A percentile compares a stretch with the other conserved stretches of the same genome.
Conservation (phyloP, 768 basidiomycete genomes). For the Kwoniella newhampshirensis region DNA sequence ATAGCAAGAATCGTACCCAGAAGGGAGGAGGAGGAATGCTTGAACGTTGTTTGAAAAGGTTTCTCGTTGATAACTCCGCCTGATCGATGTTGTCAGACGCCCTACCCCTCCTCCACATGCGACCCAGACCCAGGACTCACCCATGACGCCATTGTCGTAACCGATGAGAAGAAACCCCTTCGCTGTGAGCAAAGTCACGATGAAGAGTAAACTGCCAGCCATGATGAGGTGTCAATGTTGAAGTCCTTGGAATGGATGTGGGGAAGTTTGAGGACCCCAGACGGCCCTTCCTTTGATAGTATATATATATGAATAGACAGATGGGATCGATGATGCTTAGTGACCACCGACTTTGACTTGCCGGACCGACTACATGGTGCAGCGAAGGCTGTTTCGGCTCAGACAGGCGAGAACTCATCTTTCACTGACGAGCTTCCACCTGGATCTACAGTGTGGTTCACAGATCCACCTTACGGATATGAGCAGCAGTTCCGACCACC, state of each 20-base stretch:
- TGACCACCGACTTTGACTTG: too few relatives aligned
- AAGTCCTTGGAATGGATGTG: not conserved
- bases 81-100: conserved; percentile 20
- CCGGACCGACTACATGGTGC: too few relatives aligned
- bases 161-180: conserved; percentile 35
- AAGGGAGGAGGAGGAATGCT: conserved; percentile 7
- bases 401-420: too few relatives aligned
- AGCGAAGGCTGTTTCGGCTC: too few relatives aligned
- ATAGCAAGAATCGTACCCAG: conserved; percentile 34
- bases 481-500: conserved; percentile 25
- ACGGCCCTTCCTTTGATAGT: not conserved
- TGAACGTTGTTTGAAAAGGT: conserved; percentile 25
- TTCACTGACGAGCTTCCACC: not conserved
- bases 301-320: conserved; percentile 5
- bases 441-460: conserved; percentile 23
- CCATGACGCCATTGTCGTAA: conserved; percentile 36
- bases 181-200: conserved; percentile 26
- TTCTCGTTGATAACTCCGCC: conserved; percentile 37
- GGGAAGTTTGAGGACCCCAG: conserved; percentile 1
- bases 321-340: too few relatives aligned
- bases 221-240: not conserved
- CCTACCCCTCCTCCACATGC: not conserved
- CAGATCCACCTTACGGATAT: conserved; percentile 31
- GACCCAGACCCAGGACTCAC: not conserved
- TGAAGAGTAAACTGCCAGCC: conserved; percentile 17